Conservation (phyloP, 2,329 filamentous ascomycete species). For the Ceratocystis ficicola region DNA sequence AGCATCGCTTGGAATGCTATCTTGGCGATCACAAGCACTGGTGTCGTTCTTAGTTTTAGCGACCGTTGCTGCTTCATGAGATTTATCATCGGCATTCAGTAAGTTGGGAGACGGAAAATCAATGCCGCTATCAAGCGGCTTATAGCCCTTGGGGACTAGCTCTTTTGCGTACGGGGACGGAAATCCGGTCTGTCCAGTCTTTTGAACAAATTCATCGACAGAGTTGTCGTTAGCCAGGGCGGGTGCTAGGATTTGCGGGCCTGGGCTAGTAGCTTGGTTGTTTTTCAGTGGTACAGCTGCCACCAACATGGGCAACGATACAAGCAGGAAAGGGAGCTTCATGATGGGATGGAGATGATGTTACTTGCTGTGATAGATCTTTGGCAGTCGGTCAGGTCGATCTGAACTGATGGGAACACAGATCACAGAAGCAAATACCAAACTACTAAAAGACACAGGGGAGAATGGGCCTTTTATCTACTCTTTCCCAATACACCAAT, state of each 20-base stretch:
- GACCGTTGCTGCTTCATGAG: neutral
- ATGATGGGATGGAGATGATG: neutral
- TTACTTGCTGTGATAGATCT: neutral
- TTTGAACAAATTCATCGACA: neutral
- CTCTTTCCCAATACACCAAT: neutral
- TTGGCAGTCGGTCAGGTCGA: neutral
- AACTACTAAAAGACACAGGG: neutral
- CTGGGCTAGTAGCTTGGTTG: neutral
- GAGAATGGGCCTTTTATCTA: neutral
- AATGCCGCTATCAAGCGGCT: neutral
- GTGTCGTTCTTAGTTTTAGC: neutral
- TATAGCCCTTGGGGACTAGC: neutral
- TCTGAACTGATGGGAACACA: neutral
- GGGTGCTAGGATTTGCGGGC: neutral
- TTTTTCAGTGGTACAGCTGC: neutral
- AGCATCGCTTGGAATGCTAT: neutral
- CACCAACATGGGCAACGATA: neutral
- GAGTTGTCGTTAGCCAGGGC: neutral
- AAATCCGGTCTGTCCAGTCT: neutral
- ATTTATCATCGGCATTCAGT: too few relatives aligned
- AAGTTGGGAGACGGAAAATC: neutral
- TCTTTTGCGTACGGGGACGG: neutral
- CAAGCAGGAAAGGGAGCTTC: neutral
- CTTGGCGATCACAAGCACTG: slow-evolving; percentile 15
- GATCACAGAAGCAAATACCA: neutral